Conservation (phyloP, 2,329 filamentous ascomycete genomes). For the Pestalotiopsis sp. region DNA sequence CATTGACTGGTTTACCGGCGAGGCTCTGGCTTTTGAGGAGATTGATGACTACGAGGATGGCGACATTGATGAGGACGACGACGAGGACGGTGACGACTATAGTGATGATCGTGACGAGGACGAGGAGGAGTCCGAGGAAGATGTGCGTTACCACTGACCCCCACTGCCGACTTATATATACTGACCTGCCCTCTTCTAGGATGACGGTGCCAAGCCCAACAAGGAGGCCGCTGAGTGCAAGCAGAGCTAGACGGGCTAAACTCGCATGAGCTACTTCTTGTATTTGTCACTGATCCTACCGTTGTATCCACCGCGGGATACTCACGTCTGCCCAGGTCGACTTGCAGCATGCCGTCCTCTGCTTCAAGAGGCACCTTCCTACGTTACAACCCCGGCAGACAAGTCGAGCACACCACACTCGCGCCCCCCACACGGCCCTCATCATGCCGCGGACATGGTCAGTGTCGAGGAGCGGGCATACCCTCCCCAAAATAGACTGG, state of each 20-base stretch:
- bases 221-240: conserved; percentile 96
- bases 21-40: conserved; percentile 96
- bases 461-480: conserved; percentile 15
- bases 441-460: conserved; percentile 29
- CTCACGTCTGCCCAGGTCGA: not conserved
- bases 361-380: not conserved
- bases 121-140: conserved; percentile 80
- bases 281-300: not conserved
- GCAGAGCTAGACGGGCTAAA: conserved; percentile 68
- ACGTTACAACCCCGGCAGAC: not conserved
- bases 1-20: conserved; percentile 99
- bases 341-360: not conserved
- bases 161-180: conserved; percentile 7
- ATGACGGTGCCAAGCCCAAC: conserved; percentile 87
- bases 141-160: conserved; percentile 51
- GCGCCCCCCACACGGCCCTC: not conserved
- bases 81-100: conserved; percentile 85
- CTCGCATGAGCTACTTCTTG: not conserved
- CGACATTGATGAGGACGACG: conserved; percentile 84
- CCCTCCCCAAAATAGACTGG: conserved; percentile 33
- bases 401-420: not conserved
- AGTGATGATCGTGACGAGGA: conserved; percentile 77
- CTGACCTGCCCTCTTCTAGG: conserved; percentile 50
- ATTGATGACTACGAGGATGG: conserved; percentile 81
- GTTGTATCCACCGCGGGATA: not conserved